Evolutionary conservation across 1,284 basidiomycete species (phyloP).

Genomic region (Ustilago xerochloae): DNA sequence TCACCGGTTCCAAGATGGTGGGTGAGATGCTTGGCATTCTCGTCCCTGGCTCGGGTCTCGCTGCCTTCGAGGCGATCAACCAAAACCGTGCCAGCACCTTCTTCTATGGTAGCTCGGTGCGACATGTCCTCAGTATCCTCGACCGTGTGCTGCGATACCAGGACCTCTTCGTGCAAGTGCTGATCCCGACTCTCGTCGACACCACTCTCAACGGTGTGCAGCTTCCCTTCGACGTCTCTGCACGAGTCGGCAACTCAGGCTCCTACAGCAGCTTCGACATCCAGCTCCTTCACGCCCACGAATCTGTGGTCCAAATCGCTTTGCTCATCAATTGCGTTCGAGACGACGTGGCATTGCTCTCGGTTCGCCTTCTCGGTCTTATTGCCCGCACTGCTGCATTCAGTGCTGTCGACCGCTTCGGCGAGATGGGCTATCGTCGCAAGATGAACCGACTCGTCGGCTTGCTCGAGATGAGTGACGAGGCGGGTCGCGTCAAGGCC

Average conservation of each 20-base stretch:
- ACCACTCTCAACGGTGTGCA: constrained; percentile 34
- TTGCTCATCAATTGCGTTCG: constrained; percentile 80
- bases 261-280: constrained; percentile 83
- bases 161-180: constrained; percentile 86
- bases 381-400: constrained; percentile 74
- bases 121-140: constrained; percentile 83
- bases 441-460: constrained; percentile 76
- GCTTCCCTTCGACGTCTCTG: constrained; percentile 46
- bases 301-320: constrained; percentile 84
- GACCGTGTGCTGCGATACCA: constrained; percentile 85
- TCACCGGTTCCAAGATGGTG: constrained; percentile 80
- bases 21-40: constrained; percentile 80
- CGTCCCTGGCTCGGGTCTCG: constrained; percentile 54
- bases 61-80: constrained; percentile 71
- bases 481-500: constrained; percentile 85
- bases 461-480: constrained; percentile 82
- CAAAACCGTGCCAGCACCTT: constrained; percentile 77
- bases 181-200: constrained; percentile 82
- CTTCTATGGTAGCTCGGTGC: constrained; percentile 78
- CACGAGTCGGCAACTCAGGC: constrained; percentile 47
- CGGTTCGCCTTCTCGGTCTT: constrained; percentile 81
- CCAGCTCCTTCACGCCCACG: constrained; percentile 74
- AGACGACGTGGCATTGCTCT: constrained; percentile 81
- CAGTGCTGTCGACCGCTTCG: constrained; percentile 73
- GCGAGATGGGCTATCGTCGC: constrained; percentile 63